Evolutionary conservation across 352 stramenopile genomes (phyloP).

Genomic region (Poterioochromonas sp.): DNA sequence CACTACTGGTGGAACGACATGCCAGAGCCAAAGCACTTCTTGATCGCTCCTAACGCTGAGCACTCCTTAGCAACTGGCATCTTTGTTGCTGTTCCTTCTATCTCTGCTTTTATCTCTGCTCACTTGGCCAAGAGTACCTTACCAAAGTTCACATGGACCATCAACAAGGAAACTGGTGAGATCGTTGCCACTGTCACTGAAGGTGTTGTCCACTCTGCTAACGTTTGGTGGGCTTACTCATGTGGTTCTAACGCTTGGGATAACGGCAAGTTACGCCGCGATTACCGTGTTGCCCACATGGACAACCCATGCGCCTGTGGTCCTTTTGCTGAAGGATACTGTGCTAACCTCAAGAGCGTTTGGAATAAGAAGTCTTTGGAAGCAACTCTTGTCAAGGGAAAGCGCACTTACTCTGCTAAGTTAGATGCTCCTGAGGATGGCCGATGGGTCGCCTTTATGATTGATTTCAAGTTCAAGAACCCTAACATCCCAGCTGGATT

Average conservation of each 20-base stretch:
- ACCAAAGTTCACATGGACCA: constrained; percentile 40
- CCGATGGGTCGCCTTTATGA: constrained; percentile 41
- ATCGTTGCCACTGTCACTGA: constrained; percentile 36
- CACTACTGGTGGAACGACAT: constrained; percentile 45
- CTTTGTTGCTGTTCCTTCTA: constrained; percentile 36
- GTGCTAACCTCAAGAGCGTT: constrained; percentile 38
- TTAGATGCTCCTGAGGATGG: constrained; percentile 33
- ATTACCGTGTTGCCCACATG: constrained; percentile 42
- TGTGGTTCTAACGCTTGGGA: constrained; percentile 31
- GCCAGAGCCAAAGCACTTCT: constrained; percentile 39
- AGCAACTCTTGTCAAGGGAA: neutral
- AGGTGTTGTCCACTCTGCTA: constrained; percentile 33
- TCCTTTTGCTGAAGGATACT: constrained; percentile 40
- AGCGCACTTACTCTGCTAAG: constrained; percentile 28
- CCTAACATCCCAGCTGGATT: constrained; percentile 10
- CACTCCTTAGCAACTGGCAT: constrained; percentile 44
- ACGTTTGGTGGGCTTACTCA: constrained; percentile 35
- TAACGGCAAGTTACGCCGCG: constrained; percentile 35
- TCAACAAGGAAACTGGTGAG: constrained; percentile 37
- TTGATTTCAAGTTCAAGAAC: constrained; percentile 40
- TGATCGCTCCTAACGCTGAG: constrained; percentile 45
- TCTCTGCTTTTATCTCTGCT: constrained; percentile 33
- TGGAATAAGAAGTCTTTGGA: constrained; percentile 37
- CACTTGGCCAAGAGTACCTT: constrained; percentile 31
- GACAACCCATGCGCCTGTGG: constrained; percentile 43